These are phyloP conservation scores for Collybia sp. DNA, from an alignment of 768 basidiomycete genomes.

Conservation along the genomic window DNA sequence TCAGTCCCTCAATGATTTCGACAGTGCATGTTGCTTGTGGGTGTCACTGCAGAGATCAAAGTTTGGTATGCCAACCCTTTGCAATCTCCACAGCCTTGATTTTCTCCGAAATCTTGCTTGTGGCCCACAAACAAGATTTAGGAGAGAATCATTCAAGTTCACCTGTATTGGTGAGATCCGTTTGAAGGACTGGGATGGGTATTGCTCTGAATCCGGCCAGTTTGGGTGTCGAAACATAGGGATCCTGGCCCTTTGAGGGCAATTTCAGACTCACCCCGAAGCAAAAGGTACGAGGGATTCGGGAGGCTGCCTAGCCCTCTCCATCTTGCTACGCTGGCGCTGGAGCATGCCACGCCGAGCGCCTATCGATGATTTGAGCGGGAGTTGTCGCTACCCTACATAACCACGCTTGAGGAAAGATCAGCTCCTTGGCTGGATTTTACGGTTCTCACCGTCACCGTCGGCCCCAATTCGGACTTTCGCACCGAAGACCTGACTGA, in stretches of 20 bases:
- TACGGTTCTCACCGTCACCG: slow-evolving; percentile 36
- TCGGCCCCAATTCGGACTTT: slow-evolving; percentile 59
- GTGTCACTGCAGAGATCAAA: too few relatives aligned
- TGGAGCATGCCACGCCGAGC: slow-evolving; percentile 37
- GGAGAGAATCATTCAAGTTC: slow-evolving; percentile 38
- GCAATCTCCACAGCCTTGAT: too few relatives aligned
- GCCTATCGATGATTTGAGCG: slow-evolving; percentile 38
- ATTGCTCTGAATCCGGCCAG: slow-evolving; percentile 43
- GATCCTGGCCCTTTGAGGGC: slow-evolving; percentile 40
- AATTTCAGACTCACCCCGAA: slow-evolving; percentile 8
- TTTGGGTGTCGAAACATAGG: slow-evolving; percentile 51
- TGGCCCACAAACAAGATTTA: too few relatives aligned
- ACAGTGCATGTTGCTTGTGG: too few relatives aligned
- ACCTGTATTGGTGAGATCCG: slow-evolving; percentile 45
- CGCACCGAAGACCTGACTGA: slow-evolving; percentile 49
- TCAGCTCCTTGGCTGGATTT: slow-evolving; percentile 33
- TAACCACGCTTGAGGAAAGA: slow-evolving; percentile 34
- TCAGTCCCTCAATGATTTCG: too few relatives aligned
- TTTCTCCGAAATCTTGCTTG: too few relatives aligned
- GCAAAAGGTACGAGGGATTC: slow-evolving; percentile 30
- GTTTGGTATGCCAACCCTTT: too few relatives aligned
- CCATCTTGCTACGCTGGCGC: slow-evolving; percentile 28
- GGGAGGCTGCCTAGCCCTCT: slow-evolving; percentile 48
- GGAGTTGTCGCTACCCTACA: slow-evolving; percentile 47
- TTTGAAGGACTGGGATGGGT: slow-evolving; percentile 74